Percentiles rank a stretch among this genome's conserved stretches.
Evolutionary conservation across 148 eudicot species (phyloP).

Genomic region (Cornus suecica): DNA sequence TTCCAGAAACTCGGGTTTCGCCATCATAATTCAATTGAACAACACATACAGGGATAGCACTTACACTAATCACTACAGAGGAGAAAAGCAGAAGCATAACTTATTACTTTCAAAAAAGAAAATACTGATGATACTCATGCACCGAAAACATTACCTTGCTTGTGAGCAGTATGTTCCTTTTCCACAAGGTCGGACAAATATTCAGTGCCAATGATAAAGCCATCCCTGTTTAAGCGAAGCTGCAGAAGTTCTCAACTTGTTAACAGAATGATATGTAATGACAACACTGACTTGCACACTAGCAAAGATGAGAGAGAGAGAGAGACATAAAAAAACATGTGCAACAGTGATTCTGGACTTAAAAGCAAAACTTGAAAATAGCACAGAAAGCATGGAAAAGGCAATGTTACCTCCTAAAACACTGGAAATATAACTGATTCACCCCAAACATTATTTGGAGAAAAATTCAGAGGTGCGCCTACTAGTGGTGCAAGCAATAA

Average conservation of each 20-base stretch:
- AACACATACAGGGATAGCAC: no score
- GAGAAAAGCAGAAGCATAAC: neutral
- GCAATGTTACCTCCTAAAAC: neutral
- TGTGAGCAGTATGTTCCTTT: slow-evolving; percentile 62
- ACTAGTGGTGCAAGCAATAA: no score
- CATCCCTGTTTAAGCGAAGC: slow-evolving; percentile 84
- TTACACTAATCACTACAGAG: neutral
- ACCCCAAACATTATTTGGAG: no score
- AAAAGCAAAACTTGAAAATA: neutral
- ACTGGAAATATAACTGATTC: neutral
- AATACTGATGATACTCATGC: neutral
- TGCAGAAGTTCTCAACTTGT: slow-evolving; percentile 32
- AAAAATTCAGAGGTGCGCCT: no score
- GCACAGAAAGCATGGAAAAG: neutral
- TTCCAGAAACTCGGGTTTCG: no score
- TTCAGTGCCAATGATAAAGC: slow-evolving; percentile 81
- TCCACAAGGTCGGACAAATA: slow-evolving; percentile 94
- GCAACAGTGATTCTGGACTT: neutral
- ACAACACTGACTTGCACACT: neutral
- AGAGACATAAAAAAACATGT: neutral
- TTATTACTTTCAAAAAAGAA: neutral
- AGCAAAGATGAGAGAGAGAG: neutral
- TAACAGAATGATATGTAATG: neutral
- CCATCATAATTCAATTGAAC: no score
- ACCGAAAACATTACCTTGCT: slow-evolving; percentile 55